Conservation (phyloP, 345 rosid species). For the Hibiscus mutabilis region DNA sequence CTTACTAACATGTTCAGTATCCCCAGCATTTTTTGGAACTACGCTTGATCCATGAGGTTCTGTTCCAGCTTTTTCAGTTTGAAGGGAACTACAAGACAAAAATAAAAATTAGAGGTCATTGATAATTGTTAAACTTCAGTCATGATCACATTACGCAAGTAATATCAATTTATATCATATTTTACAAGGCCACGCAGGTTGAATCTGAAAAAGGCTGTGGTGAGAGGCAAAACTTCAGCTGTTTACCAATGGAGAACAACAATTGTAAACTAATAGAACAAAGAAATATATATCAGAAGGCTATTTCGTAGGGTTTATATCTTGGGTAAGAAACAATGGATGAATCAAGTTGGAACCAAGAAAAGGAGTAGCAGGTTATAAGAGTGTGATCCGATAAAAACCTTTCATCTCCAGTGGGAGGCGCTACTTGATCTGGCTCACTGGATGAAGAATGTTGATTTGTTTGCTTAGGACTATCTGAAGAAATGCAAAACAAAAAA, state of each 20-base stretch:
- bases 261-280: background rate
- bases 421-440: background rate
- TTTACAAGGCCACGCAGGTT: background rate
- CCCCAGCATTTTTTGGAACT: conserved; percentile 29
- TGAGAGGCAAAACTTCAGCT: background rate
- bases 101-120: background rate
- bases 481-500: background rate
- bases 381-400: conserved; percentile 22
- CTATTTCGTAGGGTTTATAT: background rate
- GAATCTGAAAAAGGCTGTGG: background rate
- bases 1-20: conserved; percentile 33
- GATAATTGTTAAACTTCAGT: conserved; percentile 5
- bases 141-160: background rate
- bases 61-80: conserved; percentile 44
- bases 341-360: background rate
- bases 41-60: conserved; percentile 31
- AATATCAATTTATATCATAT: background rate
- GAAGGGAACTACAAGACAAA: conserved; percentile 41
- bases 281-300: background rate
- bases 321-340: background rate
- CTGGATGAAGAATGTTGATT: background rate
- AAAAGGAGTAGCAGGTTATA: background rate
- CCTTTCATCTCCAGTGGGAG: conserved; percentile 50
- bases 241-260: background rate
- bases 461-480: conserved; percentile 1